phyloP scores from a whole-genome alignment of 2,329 filamentous ascomycete genomes.

The Neofusicoccum sp. region DNA sequence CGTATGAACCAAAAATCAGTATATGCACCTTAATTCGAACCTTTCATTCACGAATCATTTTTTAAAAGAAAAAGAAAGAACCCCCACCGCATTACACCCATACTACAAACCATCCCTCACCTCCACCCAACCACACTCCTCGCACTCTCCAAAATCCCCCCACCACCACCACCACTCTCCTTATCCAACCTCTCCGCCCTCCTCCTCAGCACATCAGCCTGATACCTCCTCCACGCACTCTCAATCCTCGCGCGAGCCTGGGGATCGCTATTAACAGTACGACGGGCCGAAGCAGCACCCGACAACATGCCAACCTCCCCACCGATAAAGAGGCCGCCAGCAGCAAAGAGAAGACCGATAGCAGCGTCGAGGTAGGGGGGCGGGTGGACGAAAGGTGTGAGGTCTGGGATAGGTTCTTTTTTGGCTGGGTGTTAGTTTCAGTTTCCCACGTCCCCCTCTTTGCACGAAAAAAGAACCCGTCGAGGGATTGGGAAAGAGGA shows the following conservation, averaged over 20 bases:
- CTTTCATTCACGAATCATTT: too few species aligned
- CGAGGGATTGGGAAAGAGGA: too few species aligned
- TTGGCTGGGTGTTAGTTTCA: neutral
- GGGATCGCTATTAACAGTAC: conserved; percentile 54
- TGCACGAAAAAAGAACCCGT: neutral
- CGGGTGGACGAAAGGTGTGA: conserved; percentile 58
- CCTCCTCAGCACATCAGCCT: conserved; percentile 60
- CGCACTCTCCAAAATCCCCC: conserved; percentile 6
- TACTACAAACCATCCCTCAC: too few species aligned
- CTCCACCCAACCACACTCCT: neutral
- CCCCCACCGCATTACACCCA: too few species aligned
- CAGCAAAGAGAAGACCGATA: conserved; percentile 61
- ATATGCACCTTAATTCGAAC: too few species aligned
- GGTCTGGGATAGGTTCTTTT: conserved; percentile 60
- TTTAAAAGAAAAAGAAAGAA: too few species aligned
- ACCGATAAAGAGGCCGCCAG: conserved; percentile 62
- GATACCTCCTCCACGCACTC: conserved; percentile 61
- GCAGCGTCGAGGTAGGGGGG: conserved; percentile 59
- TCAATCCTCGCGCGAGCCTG: conserved; percentile 58
- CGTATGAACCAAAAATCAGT: too few species aligned
- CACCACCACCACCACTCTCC: conserved; percentile 21
- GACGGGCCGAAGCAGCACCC: conserved; percentile 55
- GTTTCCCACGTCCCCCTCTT: neutral
- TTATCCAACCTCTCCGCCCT: conserved; percentile 58
- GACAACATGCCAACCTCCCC: conserved; percentile 62